Evolutionary conservation across 2,329 filamentous ascomycete genomes (phyloP).

Genomic region (Colletotrichum eleusines): DNA sequence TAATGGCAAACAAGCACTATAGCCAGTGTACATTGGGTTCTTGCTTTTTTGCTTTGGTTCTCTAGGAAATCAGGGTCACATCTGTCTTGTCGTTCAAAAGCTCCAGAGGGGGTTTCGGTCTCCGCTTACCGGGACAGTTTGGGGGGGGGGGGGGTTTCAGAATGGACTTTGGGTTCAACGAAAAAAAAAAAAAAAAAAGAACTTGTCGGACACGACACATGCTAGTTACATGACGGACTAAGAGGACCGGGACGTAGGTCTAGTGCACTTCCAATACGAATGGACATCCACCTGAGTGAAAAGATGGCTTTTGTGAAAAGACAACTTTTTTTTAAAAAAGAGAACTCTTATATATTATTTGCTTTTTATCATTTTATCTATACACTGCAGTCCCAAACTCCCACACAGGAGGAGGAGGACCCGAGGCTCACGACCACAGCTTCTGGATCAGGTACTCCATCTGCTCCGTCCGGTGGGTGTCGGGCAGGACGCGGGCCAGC

Average conservation of each 20-base stretch:
- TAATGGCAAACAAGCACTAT: not conserved
- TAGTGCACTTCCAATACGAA: not conserved
- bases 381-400: too few relatives aligned
- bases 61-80: not conserved
- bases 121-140: not conserved
- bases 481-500: conserved; percentile 56
- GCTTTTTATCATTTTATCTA: not conserved
- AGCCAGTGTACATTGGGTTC: not conserved
- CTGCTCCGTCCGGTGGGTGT: conserved; percentile 58
- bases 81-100: not conserved
- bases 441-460: conserved; percentile 53
- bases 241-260: not conserved
- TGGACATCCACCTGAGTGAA: too few relatives aligned
- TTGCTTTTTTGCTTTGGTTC: not conserved
- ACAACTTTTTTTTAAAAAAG: not conserved
- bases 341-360: too few relatives aligned
- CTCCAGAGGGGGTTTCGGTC: not conserved
- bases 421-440: conserved; percentile 21
- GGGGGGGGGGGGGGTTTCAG: too few relatives aligned
- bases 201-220: fast-evolving
- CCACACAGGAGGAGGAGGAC: not conserved
- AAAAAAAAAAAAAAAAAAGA: not conserved
- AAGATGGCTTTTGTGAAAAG: too few relatives aligned
- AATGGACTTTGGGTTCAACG: not conserved
- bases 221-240: not conserved